These are phyloP conservation scores for Skeletonema marinoi DNA, from an alignment of 108 stramenopile species.

Conservation along the genomic window DNA sequence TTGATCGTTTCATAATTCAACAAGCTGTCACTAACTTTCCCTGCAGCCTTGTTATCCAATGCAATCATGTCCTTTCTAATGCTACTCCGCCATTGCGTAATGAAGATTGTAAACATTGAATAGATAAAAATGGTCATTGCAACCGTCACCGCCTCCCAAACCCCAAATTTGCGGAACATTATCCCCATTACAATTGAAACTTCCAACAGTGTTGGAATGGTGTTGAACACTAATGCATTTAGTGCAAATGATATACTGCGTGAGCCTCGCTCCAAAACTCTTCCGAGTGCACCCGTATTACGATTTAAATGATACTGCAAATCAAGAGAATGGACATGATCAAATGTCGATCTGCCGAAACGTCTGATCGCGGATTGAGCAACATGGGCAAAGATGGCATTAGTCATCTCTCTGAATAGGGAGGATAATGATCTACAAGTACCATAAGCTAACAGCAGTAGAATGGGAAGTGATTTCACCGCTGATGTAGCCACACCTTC, in stretches of 20 bases:
- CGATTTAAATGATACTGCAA: conserved; percentile 88
- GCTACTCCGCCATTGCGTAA: conserved; percentile 95
- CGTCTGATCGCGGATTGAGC: conserved; percentile 93
- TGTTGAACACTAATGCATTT: conserved; percentile 94
- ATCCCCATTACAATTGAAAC: conserved; percentile 89
- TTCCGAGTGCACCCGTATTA: conserved; percentile 87
- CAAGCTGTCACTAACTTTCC: conserved; percentile 90
- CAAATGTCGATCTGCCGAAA: conserved; percentile 88
- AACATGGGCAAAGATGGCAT: conserved; percentile 94
- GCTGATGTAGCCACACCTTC: neutral
- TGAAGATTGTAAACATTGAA: conserved; percentile 87
- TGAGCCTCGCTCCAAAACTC: conserved; percentile 91
- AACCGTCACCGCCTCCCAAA: conserved; percentile 78
- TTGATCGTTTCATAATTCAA: conserved; percentile 99
- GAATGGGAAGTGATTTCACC: conserved; percentile 33
- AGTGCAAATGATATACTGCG: conserved; percentile 91
- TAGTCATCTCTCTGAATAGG: conserved; percentile 89
- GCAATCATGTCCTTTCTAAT: conserved; percentile 97
- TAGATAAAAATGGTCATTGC: conserved; percentile 88
- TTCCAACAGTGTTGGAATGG: conserved; percentile 92
- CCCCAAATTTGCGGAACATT: conserved; percentile 82
- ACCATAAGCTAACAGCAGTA: conserved; percentile 92
- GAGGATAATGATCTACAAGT: conserved; percentile 85
- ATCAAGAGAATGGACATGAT: conserved; percentile 90
- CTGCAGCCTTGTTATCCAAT: conserved; percentile 90